A percentile compares a stretch with the other conserved stretches of the same genome.
Conservation (phyloP, 495 filamentous ascomycete species). For the Talaromyces wortmannii region DNA sequence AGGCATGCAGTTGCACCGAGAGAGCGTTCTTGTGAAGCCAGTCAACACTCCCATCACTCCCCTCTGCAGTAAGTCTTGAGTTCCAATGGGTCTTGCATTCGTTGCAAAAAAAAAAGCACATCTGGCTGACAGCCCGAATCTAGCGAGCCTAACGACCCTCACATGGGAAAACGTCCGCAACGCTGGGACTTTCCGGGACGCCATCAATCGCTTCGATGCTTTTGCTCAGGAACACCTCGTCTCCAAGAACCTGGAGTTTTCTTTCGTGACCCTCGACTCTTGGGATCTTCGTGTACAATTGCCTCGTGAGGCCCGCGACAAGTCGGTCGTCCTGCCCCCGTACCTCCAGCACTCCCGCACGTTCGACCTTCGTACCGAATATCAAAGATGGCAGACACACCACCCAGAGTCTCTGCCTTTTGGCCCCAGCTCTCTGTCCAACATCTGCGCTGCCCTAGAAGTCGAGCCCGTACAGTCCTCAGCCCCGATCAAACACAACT, state of each 20-base stretch:
- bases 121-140: slow-evolving; percentile 19
- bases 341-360: slow-evolving; percentile 96
- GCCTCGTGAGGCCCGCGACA: slow-evolving; percentile 93
- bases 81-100: neutral
- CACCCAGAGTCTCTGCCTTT: slow-evolving; percentile 97
- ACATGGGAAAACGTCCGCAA: slow-evolving; percentile 99
- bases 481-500: slow-evolving; percentile 96
- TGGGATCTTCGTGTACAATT: slow-evolving; percentile 98
- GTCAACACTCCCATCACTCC: slow-evolving; percentile 98
- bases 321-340: slow-evolving; percentile 91
- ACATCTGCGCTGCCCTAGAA: slow-evolving; percentile 96
- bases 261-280: slow-evolving; percentile 95
- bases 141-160: slow-evolving; percentile 93
- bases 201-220: slow-evolving; percentile 86
- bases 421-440: slow-evolving; percentile 86
- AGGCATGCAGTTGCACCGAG: slow-evolving; percentile 69
- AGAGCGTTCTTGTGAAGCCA: slow-evolving; percentile 94
- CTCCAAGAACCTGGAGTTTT: slow-evolving; percentile 82
- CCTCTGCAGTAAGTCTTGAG: slow-evolving; percentile 79
- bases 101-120: slow-evolving; percentile 1
- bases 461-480: slow-evolving; percentile 95
- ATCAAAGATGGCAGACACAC: slow-evolving; percentile 96
- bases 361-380: slow-evolving; percentile 94
- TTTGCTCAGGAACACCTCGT: slow-evolving; percentile 87
- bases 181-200: slow-evolving; percentile 93